Conservation (phyloP, 2,329 filamentous ascomycete species). For the Rutstroemia sp. region DNA sequence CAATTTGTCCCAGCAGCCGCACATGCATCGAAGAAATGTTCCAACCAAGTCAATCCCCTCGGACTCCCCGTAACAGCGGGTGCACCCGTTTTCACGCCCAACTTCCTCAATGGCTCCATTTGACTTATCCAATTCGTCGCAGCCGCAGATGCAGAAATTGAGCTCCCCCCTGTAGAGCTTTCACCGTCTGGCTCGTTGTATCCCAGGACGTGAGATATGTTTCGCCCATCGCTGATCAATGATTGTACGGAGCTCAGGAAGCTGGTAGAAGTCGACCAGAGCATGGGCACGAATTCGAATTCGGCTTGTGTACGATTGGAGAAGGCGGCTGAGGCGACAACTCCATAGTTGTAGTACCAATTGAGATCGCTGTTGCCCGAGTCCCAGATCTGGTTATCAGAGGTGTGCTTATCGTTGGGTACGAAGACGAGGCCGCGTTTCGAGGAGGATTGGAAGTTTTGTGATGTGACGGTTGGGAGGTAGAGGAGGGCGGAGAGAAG, state of each 20-base stretch:
- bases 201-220: slow-evolving; percentile 60
- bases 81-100: slow-evolving; percentile 61
- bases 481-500: neutral
- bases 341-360: slow-evolving; percentile 81
- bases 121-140: slow-evolving; percentile 64
- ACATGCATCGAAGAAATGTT: slow-evolving; percentile 57
- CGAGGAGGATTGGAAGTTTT: slow-evolving; percentile 27
- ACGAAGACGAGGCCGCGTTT: slow-evolving; percentile 72
- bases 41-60: slow-evolving; percentile 58
- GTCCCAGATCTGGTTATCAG: slow-evolving; percentile 62
- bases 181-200: slow-evolving; percentile 74
- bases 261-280: slow-evolving; percentile 59
- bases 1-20: slow-evolving; percentile 45
- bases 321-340: slow-evolving; percentile 47
- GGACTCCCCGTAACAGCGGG: slow-evolving; percentile 61
- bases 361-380: slow-evolving; percentile 50
- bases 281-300: slow-evolving; percentile 75
- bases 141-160: slow-evolving; percentile 50
- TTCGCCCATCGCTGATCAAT: slow-evolving; percentile 45
- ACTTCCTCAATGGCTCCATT: slow-evolving; percentile 58
- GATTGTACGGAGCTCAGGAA: slow-evolving; percentile 54
- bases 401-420: slow-evolving; percentile 42
- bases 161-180: slow-evolving; percentile 43
- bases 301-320: slow-evolving; percentile 40
- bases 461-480: neutral